Evolutionary conservation across 306 rosid genomes (phyloP), one percentile per base, ranked within the genome.

Genomic region (Pterocarpus santalinus): DNA sequence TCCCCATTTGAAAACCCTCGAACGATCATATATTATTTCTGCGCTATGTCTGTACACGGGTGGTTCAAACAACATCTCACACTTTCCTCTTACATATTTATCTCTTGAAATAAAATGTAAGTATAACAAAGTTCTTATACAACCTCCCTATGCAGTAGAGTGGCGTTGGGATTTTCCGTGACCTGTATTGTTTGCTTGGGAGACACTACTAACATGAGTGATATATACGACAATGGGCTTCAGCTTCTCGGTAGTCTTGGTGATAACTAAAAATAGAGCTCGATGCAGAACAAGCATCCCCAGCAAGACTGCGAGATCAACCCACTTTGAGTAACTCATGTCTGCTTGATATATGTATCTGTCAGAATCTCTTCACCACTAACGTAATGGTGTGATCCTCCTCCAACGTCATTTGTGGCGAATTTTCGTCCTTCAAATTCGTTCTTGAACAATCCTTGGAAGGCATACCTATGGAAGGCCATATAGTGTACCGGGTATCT

Each of bases 291-390:
- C 65, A 35, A 91, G 56, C 94, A 91, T 91, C 53, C 85, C 92
- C 0, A 88, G 2, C 80, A 91, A 75, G 2, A 93, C 17, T 14
- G 47, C 88, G 60, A 91, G 85, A 86, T 93, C 90, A 70, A 91
- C 89, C 92, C 97, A 93, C 82, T 91, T 91, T 3, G 97, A 91
- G 58, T 85, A 86, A 51, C 86, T 72, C 91, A 65, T 85, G n/a
- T 89, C 66, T 2, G 80, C 86, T 67, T 89, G n/a, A n/a, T 79
- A 81, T 73, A 89, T 8, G 0, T 53, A 7, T 22, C 56, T 68
- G 75, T 85, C 46, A 93, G n/a, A 77, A 93, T 83, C 36, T 81
- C 32, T 11, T 93, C 92, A 13, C 96, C 97, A 8, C 47, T 65
- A 16, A 81, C 5, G 65, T 49, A 34, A 10, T 9, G 13, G 10